Evolutionary conservation across 2,329 filamentous ascomycete genomes (phyloP).

Genomic region (Alternaria infectoria): DNA sequence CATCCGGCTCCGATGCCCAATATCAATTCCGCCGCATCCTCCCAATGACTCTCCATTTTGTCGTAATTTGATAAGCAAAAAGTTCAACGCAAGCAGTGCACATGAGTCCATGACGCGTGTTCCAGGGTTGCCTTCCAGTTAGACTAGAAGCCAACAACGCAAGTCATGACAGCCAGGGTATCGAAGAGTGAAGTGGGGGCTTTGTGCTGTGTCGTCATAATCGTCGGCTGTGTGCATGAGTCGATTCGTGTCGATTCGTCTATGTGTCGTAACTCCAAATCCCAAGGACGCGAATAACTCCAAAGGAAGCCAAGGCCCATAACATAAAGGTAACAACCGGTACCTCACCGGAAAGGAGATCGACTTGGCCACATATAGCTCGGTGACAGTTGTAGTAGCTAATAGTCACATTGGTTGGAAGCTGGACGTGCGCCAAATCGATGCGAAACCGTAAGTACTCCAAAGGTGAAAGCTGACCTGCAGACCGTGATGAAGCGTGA

Average conservation of each 20-base stretch:
- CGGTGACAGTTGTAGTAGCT: conserved; percentile 4
- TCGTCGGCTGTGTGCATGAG: not conserved
- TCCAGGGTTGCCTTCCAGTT: not conserved
- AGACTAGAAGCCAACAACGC: not conserved
- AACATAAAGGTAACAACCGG: not conserved
- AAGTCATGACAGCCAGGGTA: not conserved
- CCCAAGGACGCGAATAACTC: not conserved
- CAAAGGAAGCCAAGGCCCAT: not conserved
- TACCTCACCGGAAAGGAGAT: not conserved
- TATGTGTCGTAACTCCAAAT: not conserved
- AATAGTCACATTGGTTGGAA: conserved; percentile 9
- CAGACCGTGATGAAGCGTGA: not conserved
- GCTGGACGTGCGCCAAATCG: conserved; percentile 15
- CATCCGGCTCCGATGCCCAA: not conserved
- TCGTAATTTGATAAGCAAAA: not conserved
- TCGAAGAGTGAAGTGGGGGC: not conserved
- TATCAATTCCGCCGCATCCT: not conserved
- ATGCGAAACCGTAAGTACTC: conserved; percentile 11
- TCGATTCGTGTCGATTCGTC: not conserved
- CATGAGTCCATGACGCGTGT: not conserved
- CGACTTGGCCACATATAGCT: not conserved
- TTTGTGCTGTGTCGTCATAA: not conserved
- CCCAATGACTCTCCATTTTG: not conserved
- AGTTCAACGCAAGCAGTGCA: not conserved
- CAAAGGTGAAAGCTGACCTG: not conserved